Evolutionary conservation across 352 stramenopile genomes (phyloP).

Genomic region (Phytophthora aleatoria): DNA sequence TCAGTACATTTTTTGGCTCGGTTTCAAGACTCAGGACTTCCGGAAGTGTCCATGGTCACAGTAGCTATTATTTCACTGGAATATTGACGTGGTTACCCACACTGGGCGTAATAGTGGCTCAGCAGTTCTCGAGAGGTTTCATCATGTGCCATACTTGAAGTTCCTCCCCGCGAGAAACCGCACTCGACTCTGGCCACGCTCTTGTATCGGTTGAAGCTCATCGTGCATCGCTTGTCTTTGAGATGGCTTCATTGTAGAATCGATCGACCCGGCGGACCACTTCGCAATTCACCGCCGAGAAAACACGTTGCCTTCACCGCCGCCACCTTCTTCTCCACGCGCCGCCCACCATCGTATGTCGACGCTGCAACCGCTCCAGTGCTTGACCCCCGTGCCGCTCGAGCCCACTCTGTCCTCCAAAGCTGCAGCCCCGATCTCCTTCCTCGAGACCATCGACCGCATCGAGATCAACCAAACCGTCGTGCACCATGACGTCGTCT

Average conservation of each 20-base stretch:
- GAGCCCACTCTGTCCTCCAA: conserved; percentile 29
- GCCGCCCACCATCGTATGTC: conserved; percentile 16
- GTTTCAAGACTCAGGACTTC: no score
- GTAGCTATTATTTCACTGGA: no score
- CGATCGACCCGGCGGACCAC: conserved; percentile 9
- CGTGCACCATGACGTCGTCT: conserved; percentile 46
- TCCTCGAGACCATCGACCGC: conserved; percentile 48
- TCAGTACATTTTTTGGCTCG: no score
- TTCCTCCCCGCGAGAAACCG: conserved; percentile 3
- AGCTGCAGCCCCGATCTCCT: conserved; percentile 35
- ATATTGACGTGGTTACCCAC: no score
- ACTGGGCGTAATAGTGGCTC: no score
- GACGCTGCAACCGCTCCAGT: conserved; percentile 58
- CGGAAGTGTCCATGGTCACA: no score
- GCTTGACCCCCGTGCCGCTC: conserved; percentile 69
- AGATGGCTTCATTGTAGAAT: conserved; percentile 25
- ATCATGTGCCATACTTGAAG: conserved; percentile 22
- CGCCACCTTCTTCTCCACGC: background rate
- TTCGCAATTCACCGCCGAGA: conserved; percentile 10
- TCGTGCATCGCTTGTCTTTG: conserved; percentile 12
- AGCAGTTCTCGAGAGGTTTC: no score
- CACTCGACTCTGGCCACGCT: conserved; percentile 2
- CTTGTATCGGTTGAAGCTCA: conserved; percentile 19
- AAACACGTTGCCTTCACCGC: conserved; percentile 5
- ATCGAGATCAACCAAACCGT: conserved; percentile 47